Evolutionary conservation across 2,329 filamentous ascomycete genomes (phyloP).

Genomic region (Phaeophleospora eucalypticola): DNA sequence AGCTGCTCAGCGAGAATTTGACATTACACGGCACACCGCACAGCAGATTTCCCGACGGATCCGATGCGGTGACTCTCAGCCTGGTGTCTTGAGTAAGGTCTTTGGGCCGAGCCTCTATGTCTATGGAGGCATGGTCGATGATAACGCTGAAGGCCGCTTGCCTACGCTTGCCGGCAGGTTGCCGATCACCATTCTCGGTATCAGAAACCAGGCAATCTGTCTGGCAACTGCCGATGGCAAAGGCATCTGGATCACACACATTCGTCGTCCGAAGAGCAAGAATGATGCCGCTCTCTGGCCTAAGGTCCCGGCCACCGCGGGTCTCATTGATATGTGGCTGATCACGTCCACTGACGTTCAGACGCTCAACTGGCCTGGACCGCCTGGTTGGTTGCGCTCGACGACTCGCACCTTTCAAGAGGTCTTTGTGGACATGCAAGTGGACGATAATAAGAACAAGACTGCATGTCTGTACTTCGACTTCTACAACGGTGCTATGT

Average conservation of each 20-base stretch:
- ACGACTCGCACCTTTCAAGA: slow-evolving; percentile 37
- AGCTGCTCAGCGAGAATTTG: slow-evolving; percentile 38
- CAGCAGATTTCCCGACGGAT: slow-evolving; percentile 42
- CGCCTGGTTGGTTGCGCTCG: slow-evolving; percentile 31
- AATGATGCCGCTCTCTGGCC: slow-evolving; percentile 39
- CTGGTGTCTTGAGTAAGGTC: slow-evolving; percentile 38
- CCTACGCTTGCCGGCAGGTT: slow-evolving; percentile 14
- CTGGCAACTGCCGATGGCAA: slow-evolving; percentile 38
- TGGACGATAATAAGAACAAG: slow-evolving; percentile 26
- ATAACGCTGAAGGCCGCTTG: slow-evolving; percentile 18
- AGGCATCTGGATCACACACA: slow-evolving; percentile 42
- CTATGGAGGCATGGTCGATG: slow-evolving; percentile 42
- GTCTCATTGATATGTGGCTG: slow-evolving; percentile 35
- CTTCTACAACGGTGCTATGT: slow-evolving; percentile 46
- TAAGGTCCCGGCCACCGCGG: slow-evolving; percentile 38
- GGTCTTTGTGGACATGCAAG: slow-evolving; percentile 38
- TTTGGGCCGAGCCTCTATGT: slow-evolving; percentile 39
- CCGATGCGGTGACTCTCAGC: slow-evolving; percentile 41
- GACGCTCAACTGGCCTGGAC: slow-evolving; percentile 15
- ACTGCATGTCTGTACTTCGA: slow-evolving; percentile 42
- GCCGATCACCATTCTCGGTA: slow-evolving; percentile 33
- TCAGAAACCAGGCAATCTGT: slow-evolving; percentile 34
- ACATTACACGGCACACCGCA: slow-evolving; percentile 34
- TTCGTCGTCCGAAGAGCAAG: slow-evolving; percentile 38
- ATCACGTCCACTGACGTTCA: slow-evolving; percentile 22